Evolutionary conservation across 2,329 filamentous ascomycete species (phyloP), one percentile per base, ranked within the genome.

Genomic region (Cryphonectria parasitica): DNA sequence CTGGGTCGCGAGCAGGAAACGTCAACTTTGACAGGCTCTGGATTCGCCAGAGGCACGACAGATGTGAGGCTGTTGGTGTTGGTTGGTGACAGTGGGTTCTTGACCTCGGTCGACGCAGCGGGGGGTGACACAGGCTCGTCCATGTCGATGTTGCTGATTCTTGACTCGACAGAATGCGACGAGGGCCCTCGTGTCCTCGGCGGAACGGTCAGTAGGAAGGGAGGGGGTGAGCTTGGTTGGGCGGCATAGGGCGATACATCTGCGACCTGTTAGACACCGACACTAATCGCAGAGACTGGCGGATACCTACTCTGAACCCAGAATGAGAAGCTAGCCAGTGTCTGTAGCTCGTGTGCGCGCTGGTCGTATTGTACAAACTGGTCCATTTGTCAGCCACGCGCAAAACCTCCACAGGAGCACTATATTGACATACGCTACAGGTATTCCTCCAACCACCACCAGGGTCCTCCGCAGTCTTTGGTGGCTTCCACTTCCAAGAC

Each of bases 321-420:
- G 79, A 97, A 98, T 6, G 93, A 94, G 82, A 99, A 98, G 78
- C 90, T 95, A 19, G 93, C 95, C 68, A 99, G 87, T 4, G 94
- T 95, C 75, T 97, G 90, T 72, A 99, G 83, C 74, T 92, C 89
- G 82, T 99, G 96, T 45, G 94, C 94, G 75, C 95, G 90, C 78
- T 96, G 92, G 81, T 99, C 95, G 78, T 99, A 99, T 81, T 99
- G 96, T 75, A 98, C 92, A 82, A 99, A 98, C 91, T 94, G 75
- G 52, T 56, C 61, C 54, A 49, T 28, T 31, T 39, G 69, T 82
- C 73, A 81, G 78, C 74, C 74, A 65, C 34, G 65, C 54, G 54
- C 66, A 64, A 58, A 43, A 28, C 4, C 25, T 60, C 17, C 28
- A 10, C 22, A 3, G 41, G 15, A n/a, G 43, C 22, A 25, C 10